Percentiles rank a stretch among this genome's conserved stretches.
Evolutionary conservation across 768 basidiomycete genomes (phyloP).

Genomic region (Kondoa subrosea): DNA sequence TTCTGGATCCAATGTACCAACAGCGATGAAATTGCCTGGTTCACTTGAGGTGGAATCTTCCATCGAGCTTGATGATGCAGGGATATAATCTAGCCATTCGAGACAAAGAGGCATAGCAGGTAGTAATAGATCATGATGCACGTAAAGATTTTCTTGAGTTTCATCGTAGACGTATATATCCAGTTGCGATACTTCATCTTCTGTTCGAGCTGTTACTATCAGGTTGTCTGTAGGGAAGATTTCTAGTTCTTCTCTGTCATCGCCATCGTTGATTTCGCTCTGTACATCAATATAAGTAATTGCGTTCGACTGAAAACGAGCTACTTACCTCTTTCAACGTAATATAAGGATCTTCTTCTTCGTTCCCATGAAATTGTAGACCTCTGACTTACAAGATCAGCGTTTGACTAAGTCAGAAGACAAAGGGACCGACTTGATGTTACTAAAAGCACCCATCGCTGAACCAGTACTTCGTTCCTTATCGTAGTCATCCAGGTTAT

Average conservation of each 20-base stretch:
- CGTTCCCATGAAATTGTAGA: slow-evolving; percentile 38
- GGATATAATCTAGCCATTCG: slow-evolving; percentile 96
- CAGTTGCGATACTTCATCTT: slow-evolving; percentile 87
- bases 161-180: slow-evolving; percentile 86
- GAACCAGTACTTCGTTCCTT: slow-evolving; percentile 43
- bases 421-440: not conserved
- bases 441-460: slow-evolving; percentile 27
- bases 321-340: slow-evolving; percentile 78
- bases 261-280: slow-evolving; percentile 51
- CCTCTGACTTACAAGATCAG: slow-evolving; percentile 1
- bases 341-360: slow-evolving; percentile 89
- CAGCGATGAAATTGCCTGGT: slow-evolving; percentile 64
- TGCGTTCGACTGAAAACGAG: no score
- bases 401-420: not conserved
- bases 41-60: slow-evolving; percentile 31
- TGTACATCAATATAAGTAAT: slow-evolving; percentile 25
- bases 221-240: slow-evolving; percentile 80
- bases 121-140: slow-evolving; percentile 93
- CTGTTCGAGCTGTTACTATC: slow-evolving; percentile 79
- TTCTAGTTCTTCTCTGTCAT: slow-evolving; percentile 78
- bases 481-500: slow-evolving; percentile 84
- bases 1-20: slow-evolving; percentile 90
- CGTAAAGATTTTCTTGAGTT: slow-evolving; percentile 72
- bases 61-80: slow-evolving; percentile 32
- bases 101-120: slow-evolving; percentile 95